Base-by-base conservation (phyloP, 129 eudicot species). In the Chrysanthemum makinoi region DNA sequence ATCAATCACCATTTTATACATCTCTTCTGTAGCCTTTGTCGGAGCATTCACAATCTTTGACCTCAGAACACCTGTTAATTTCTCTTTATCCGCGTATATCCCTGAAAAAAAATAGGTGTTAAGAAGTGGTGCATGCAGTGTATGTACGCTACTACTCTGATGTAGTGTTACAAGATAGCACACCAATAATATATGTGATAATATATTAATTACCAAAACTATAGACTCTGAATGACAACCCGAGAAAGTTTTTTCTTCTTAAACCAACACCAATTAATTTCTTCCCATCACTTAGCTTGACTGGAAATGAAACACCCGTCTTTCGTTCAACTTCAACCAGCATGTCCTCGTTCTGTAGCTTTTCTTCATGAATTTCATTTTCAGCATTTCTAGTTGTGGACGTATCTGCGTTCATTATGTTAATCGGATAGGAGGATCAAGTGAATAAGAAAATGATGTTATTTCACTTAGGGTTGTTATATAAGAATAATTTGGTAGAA, bases 1-100 rank as follows among this genome's bases (percentile, higher is more conserved):
- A 60, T 86, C 90, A 66, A 86, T 76, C 73, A 86, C 88, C 81
- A 68, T 80, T 43, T 83, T 86, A 65, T 77, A 89, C 85, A 86
- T 89, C 58, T 89, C 88, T 53, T 86, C 73, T 52, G 90, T 84
- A 55, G 85, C 62, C 82, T 89, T 84, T 43, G 92, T 4, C 13
- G 86, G 83, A 35, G 75, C 70, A 69, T 81, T 75, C 75, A 70
- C 86, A 62, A 77, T 30, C 79, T 79, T 86, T 9, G 87, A 75
- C 73, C 56, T 77, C 69, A 89, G 8, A 77, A 82, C 78, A 26
- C 66, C 81, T 65, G 30, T 78, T 86, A 86, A 71, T 76, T 62
- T 84, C 76, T 77, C 72, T 66, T 72, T 82, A 68, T 89, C 88
- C 35, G 77, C 80, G 53, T 86, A 86, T 73, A 89, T 68, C 67